Evolutionary conservation across 2,329 filamentous ascomycete species (phyloP).

Genomic region (Fusarium oligoseptatum): DNA sequence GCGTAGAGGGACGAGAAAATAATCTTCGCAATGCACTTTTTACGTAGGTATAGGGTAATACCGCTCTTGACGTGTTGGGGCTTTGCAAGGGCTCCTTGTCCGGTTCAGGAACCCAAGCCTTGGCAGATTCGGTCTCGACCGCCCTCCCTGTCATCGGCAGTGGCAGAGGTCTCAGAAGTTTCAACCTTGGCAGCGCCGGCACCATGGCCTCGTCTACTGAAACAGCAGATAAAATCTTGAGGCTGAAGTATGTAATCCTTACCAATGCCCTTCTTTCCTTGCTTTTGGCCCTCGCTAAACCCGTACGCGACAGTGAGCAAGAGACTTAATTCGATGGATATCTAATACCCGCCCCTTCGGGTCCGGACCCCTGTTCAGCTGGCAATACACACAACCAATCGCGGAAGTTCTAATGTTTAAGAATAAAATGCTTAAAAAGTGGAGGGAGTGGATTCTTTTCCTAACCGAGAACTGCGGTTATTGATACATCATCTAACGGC

Average conservation of each 20-base stretch:
- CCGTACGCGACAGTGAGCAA: not conserved
- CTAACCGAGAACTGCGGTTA: not conserved
- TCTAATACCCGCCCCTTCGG: not conserved
- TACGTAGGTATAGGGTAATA: not conserved
- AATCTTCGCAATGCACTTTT: too few relatives aligned
- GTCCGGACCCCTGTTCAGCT: not conserved
- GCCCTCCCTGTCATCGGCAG: not conserved
- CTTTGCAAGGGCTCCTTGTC: not conserved
- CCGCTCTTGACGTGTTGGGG: not conserved
- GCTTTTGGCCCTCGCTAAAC: not conserved
- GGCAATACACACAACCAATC: not conserved
- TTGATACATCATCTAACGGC: not conserved
- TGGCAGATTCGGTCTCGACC: not conserved
- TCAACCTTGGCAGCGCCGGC: not conserved
- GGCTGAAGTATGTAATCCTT: not conserved
- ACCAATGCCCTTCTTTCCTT: not conserved
- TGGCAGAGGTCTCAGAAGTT: not conserved
- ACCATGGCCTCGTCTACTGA: not conserved
- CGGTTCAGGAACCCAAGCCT: not conserved
- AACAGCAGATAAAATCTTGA: not conserved
- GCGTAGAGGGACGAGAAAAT: too few relatives aligned
- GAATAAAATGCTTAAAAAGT: not conserved
- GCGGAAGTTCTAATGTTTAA: not conserved
- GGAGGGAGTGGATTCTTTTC: not conserved
- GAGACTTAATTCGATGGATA: not conserved